A percentile compares a stretch with the other conserved stretches of the same genome.
phyloP scores from a whole-genome alignment of 2,329 filamentous ascomycete species.

The Fusarium sp. region DNA sequence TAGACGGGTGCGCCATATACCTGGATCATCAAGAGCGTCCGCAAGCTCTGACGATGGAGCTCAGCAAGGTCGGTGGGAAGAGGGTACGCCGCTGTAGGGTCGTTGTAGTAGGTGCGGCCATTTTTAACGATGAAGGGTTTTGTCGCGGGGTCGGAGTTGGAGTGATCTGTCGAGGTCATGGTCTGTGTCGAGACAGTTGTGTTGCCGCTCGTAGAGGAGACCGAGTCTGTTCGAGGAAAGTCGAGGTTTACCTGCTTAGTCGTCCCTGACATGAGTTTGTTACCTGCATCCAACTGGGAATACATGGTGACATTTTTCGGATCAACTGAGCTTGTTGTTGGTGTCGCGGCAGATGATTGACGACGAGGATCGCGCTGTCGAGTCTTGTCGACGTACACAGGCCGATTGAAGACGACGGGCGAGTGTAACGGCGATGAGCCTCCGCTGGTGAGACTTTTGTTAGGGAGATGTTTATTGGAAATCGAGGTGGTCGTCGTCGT shows the following conservation, averaged over 20 bases:
- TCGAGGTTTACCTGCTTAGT: conserved; percentile 51
- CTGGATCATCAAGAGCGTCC: conserved; percentile 83
- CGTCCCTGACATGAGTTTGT: conserved; percentile 45
- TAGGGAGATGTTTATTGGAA: conserved; percentile 35
- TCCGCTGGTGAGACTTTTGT: conserved; percentile 9
- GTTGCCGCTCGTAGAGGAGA: conserved; percentile 60
- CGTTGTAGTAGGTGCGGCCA: conserved; percentile 85
- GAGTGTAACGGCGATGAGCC: conserved; percentile 15
- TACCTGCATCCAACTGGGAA: conserved; percentile 47
- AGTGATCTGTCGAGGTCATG: conserved; percentile 62
- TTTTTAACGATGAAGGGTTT: conserved; percentile 77
- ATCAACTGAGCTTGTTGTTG: conserved; percentile 38
- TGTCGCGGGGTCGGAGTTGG: conserved; percentile 55
- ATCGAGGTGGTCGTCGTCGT: conserved; percentile 25
- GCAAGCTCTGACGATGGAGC: conserved; percentile 86
- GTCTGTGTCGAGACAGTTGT: conserved; percentile 58
- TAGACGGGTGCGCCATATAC: conserved; percentile 85
- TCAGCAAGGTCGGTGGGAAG: conserved; percentile 89
- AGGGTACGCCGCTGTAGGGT: conserved; percentile 79
- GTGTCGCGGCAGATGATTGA: conserved; percentile 33
- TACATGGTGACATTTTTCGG: conserved; percentile 55
- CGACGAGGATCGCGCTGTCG: conserved; percentile 40
- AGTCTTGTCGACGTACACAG: conserved; percentile 32
- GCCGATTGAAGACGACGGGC: conserved; percentile 39
- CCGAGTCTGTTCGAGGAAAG: conserved; percentile 57